Evolutionary conservation across 2,329 filamentous ascomycete genomes (phyloP).

Genomic region (Ophiocordyceps camponoti-rufipedis): DNA sequence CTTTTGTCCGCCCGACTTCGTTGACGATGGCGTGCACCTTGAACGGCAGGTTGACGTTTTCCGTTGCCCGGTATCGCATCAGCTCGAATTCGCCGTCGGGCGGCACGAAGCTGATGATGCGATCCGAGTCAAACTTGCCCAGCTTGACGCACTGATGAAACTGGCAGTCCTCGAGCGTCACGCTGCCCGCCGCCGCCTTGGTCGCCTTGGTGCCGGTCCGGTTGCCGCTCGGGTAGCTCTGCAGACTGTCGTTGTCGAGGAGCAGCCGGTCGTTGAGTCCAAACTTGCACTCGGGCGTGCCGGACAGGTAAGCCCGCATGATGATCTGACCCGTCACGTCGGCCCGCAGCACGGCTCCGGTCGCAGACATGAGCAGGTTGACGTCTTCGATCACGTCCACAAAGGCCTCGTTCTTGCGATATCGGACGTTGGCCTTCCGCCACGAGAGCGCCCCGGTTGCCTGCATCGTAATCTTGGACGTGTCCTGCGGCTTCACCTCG

Average conservation of each 20-base stretch:
- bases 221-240: constrained; percentile 55
- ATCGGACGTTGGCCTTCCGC: constrained; percentile 94
- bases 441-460: constrained; percentile 93
- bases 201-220: constrained; percentile 72
- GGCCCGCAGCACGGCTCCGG: constrained; percentile 80
- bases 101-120: constrained; percentile 92
- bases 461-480: constrained; percentile 97
- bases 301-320: constrained; percentile 93
- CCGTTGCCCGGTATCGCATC: constrained; percentile 95
- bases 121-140: constrained; percentile 87
- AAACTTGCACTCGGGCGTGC: constrained; percentile 97
- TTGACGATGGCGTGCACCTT: constrained; percentile 98
- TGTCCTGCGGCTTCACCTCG: constrained; percentile 70
- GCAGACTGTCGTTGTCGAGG: constrained; percentile 57
- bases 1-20: constrained; percentile 89
- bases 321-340: constrained; percentile 96
- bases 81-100: constrained; percentile 97
- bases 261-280: constrained; percentile 89
- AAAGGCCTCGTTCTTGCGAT: constrained; percentile 98
- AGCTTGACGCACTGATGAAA: constrained; percentile 98
- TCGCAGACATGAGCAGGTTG: constrained; percentile 97
- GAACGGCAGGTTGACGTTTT: constrained; percentile 97
- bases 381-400: constrained; percentile 99
- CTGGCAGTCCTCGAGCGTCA: constrained; percentile 93
- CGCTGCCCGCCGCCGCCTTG: constrained; percentile 84